phyloP scores from a whole-genome alignment of 495 filamentous ascomycete species.

The Aspergillus nidulans region DNA sequence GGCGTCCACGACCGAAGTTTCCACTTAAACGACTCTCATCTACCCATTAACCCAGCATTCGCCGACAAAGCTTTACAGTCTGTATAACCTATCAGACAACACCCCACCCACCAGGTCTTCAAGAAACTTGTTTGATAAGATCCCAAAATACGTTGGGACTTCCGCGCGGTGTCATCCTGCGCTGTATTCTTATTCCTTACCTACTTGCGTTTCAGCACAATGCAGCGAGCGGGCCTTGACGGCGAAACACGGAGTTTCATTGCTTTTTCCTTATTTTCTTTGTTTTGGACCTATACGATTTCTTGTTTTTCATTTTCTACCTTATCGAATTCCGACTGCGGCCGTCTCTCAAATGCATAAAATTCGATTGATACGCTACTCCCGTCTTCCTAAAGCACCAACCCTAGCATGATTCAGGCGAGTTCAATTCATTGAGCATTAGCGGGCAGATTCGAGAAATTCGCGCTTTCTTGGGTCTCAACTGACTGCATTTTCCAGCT shows the following conservation, averaged over 20 bases:
- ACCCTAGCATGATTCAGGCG: not conserved
- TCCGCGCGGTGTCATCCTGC: constrained; percentile 6
- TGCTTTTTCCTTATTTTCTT: not conserved
- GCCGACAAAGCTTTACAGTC: constrained; percentile 12
- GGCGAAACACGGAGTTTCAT: constrained; percentile 18
- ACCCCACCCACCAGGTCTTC: not conserved
- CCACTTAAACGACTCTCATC: constrained; percentile 27
- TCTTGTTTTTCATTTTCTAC: constrained; percentile 1
- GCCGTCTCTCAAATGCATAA: not conserved
- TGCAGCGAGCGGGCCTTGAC: constrained; percentile 15
- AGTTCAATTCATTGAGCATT: not conserved
- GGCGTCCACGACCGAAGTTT: constrained; percentile 9
- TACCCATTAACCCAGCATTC: constrained; percentile 38
- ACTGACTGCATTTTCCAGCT: not conserved
- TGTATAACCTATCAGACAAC: constrained; percentile 14
- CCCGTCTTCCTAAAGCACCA: not conserved
- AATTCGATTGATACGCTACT: not conserved
- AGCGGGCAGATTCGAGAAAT: not conserved
- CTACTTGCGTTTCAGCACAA: constrained; percentile 11
- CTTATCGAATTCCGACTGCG: not conserved
- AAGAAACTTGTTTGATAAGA: not conserved
- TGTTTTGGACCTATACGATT: not conserved
- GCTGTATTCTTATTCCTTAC: constrained; percentile 15
- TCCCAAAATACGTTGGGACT: not conserved
- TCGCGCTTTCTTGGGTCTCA: not conserved